A percentile compares a stretch with the other conserved stretches of the same genome.
These are phyloP conservation scores for Candida quercuum DNA, from an alignment of 805 yeast genomes.

Conservation along the genomic window DNA sequence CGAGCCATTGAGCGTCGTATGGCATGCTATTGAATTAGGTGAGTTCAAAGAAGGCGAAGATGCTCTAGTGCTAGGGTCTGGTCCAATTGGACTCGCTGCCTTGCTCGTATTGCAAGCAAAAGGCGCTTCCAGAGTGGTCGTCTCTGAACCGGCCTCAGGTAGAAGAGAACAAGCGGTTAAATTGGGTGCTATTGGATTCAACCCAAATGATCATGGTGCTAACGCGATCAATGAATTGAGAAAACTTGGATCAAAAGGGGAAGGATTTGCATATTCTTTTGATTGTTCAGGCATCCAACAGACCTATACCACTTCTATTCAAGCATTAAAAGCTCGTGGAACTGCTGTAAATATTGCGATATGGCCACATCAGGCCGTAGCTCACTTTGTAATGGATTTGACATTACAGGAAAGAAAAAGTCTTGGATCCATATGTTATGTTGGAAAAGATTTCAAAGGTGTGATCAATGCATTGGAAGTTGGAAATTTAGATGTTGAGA, in stretches of 20 bases:
- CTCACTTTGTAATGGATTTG: slow-evolving; percentile 40
- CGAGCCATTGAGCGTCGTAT: slow-evolving; percentile 52
- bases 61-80: slow-evolving; percentile 53
- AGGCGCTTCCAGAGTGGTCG: slow-evolving; percentile 43
- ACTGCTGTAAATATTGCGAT: slow-evolving; percentile 42
- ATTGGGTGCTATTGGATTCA: slow-evolving; percentile 39
- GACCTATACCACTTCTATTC: slow-evolving; percentile 36
- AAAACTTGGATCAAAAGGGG: slow-evolving; percentile 31
- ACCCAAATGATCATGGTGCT: slow-evolving; percentile 33
- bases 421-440: slow-evolving; percentile 43
- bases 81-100: slow-evolving; percentile 59
- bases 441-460: slow-evolving; percentile 37
- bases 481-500: slow-evolving; percentile 31
- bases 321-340: slow-evolving; percentile 37
- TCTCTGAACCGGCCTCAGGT: slow-evolving; percentile 54
- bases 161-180: slow-evolving; percentile 53
- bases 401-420: slow-evolving; percentile 37
- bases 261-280: slow-evolving; percentile 45
- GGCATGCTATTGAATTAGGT: slow-evolving; percentile 52
- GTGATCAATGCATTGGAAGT: slow-evolving; percentile 35
- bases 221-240: slow-evolving; percentile 28
- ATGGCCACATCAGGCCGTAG: slow-evolving; percentile 41
- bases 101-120: slow-evolving; percentile 49
- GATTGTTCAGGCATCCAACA: slow-evolving; percentile 49
- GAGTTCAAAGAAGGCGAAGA: slow-evolving; percentile 38